Conservation (phyloP, 768 basidiomycete species). For the Pleurotus platypus region DNA sequence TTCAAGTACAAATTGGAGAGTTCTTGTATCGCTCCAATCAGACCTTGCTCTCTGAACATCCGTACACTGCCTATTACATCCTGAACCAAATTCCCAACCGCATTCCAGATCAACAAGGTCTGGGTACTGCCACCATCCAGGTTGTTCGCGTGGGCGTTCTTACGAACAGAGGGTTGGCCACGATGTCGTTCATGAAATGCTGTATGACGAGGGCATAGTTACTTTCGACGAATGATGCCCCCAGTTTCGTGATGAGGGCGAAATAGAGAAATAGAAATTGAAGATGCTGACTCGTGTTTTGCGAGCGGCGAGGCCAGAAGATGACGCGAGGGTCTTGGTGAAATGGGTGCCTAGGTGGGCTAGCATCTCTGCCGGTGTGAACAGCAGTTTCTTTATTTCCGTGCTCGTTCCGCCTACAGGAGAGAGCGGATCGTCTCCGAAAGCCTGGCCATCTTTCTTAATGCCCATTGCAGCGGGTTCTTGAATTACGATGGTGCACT, state of each 20-base stretch:
- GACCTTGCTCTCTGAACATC: constrained; percentile 90
- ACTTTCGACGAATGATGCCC: constrained; percentile 71
- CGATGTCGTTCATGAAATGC: constrained; percentile 79
- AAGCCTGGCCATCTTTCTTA: constrained; percentile 60
- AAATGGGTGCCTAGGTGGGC: constrained; percentile 73
- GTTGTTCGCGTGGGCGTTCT: not conserved
- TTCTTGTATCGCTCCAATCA: constrained; percentile 88
- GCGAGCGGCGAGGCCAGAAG: constrained; percentile 25
- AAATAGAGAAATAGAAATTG: constrained; percentile 85
- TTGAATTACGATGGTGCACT: constrained; percentile 41
- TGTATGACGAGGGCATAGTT: constrained; percentile 78
- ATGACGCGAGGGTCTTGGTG: constrained; percentile 64
- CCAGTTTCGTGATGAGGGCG: constrained; percentile 71
- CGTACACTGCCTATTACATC: constrained; percentile 87
- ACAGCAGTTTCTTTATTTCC: constrained; percentile 63
- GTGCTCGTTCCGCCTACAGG: constrained; percentile 40
- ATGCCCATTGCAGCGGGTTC: constrained; percentile 49
- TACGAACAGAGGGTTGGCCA: constrained; percentile 39
- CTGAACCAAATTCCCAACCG: constrained; percentile 74
- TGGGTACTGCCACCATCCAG: constrained; percentile 44
- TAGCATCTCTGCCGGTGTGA: constrained; percentile 79
- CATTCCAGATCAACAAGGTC: constrained; percentile 61
- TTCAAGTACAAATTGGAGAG: constrained; percentile 78
- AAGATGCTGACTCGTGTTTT: constrained; percentile 82
- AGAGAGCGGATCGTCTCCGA: constrained; percentile 48